Evolutionary conservation across 2,329 filamentous ascomycete species (phyloP), one percentile per base, ranked within the genome.

Genomic region (Hortaea werneckii): DNA sequence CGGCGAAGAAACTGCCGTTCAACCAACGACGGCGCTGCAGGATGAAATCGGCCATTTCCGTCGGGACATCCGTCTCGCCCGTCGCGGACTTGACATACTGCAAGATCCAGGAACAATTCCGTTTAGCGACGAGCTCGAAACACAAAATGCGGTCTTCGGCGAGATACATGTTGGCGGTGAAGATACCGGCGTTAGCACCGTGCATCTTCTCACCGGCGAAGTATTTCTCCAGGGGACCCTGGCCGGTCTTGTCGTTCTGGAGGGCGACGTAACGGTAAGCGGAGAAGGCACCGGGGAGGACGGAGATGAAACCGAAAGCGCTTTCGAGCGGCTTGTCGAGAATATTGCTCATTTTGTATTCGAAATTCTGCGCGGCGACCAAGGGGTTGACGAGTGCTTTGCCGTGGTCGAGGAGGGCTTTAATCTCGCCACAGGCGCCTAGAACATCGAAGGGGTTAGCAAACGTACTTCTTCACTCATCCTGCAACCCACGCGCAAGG

Each of bases 311-410:
- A 40, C 92, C 92, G 65, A 98, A 98, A 0, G 90, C 87, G 4
- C 90, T 96, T 65, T 98, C 92, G 37, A 98, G 73, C 2, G 92
- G 92, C 70, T 98, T 98, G 66, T 98, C 92, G 39, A 98, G 77
- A 62, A 98, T 98, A 62, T 98, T 98, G 66, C 87, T 95, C 85
- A 98, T 95, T 76, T 98, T 98, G 77, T 98, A 98, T 71, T 98
- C 92, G 58, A 98, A 98, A 63, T 98, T 98, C 61, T 98, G 92
- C 0, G 89, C 89, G 2, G 92, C 92, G 20, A 98, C 86, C 5
- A 98, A 77, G 0, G 92, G 92, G 60, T 96, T 98, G 54, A 95
- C 65, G 32, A 98, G 77, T 58, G 94, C 88, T 67, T 85, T 90
- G 53, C 90, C 89, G 48, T 79, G 80, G 27, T 83, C 84, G 70